Evolutionary conservation across 345 rosid species (phyloP), one percentile per base, ranked within the genome.

Genomic region (Barbarea vulgaris): DNA sequence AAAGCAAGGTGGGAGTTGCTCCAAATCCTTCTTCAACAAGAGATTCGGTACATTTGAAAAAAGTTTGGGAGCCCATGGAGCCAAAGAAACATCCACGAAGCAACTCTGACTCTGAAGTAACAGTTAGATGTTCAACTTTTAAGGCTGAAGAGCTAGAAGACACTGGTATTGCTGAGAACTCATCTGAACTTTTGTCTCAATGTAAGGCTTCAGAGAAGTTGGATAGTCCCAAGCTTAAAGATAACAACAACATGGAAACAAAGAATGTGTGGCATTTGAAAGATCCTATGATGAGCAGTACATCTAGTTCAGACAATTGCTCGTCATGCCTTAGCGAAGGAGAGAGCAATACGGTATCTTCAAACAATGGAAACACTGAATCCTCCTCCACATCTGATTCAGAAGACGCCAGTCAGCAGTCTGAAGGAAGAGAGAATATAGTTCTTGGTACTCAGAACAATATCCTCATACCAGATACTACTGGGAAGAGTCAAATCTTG

Each of bases 41-140:
- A 73, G 95, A 86, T 63, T 69, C 81, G 13, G 50, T 78, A 64
- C 79, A 81, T 59, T 54, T 77, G 42, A 89, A 85, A 83, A 80
- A 93, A 77, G 96, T 93, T 41, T 91, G 94, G 98, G 98, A 91
- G 82, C 93, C 93, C 5, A 73, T 84, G 82, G 97, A 90, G 77
- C 81, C 74, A 64, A 89, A 82, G 74, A 91, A 83, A 74, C 84
- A 87, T 52, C 73, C 90, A 15, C 53, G 88, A 68, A 87, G 85
- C 89, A 89, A 84, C 83, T 84, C 92, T 9, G 87, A 85, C 31
- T 68, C 86, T 70, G 91, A 85, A 61, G 81, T 77, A 81, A 79
- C 77, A 85, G 72, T 44, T 69, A 74, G 59, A 85, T 81, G 58
- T 58, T 80, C 54, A 77, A 74, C 66, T 64, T 54, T 37, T 27